Evolutionary conservation across 2,329 filamentous ascomycete species (phyloP).

Genomic region (Ascocoryne sarcoides): DNA sequence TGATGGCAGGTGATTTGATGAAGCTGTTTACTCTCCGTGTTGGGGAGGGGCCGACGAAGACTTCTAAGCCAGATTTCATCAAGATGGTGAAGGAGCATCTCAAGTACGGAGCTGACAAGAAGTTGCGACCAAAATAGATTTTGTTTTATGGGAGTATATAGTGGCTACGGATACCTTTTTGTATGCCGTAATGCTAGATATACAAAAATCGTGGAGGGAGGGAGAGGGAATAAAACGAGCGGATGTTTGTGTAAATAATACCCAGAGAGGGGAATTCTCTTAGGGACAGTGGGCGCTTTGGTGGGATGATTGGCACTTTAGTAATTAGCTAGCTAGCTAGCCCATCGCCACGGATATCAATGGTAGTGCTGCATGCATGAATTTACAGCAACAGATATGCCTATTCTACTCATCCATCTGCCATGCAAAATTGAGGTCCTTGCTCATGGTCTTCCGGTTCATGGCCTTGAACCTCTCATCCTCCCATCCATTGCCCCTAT

Average conservation of each 20-base stretch:
- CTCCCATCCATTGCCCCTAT: slow-evolving; percentile 89
- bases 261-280: too few species aligned
- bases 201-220: too few species aligned
- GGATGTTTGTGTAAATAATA: background rate
- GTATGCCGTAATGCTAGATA: background rate
- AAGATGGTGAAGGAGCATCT: slow-evolving; percentile 48
- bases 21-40: slow-evolving; percentile 46
- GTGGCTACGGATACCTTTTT: background rate
- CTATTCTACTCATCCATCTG: slow-evolving; percentile 78
- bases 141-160: background rate
- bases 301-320: background rate
- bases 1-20: slow-evolving; percentile 45
- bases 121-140: slow-evolving; percentile 30
- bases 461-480: slow-evolving; percentile 83
- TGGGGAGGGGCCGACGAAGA: slow-evolving; percentile 40
- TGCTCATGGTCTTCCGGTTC: slow-evolving; percentile 67
- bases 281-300: background rate
- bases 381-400: too few species aligned
- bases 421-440: slow-evolving; percentile 83
- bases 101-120: slow-evolving; percentile 46
- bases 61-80: slow-evolving; percentile 48
- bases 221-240: background rate
- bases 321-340: too few species aligned
- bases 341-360: too few species aligned
- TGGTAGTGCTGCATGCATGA: too few species aligned